A percentile compares a stretch with the other conserved stretches of the same genome.
Evolutionary conservation across 805 yeast genomes (phyloP).

Genomic region (Schwanniomyces vanrijiae): DNA sequence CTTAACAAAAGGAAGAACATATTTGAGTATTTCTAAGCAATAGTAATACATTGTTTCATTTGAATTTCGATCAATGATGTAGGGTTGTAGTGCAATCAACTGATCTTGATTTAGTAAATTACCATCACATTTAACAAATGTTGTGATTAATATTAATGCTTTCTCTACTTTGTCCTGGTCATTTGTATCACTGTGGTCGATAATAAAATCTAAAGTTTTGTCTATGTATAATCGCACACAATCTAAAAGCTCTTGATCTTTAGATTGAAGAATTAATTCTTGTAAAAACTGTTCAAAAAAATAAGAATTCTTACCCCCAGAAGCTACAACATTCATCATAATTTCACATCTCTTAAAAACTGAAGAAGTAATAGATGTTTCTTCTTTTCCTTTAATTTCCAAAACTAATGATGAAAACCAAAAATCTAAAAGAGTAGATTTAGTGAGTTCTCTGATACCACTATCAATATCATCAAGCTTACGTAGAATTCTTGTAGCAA

Average conservation of each 20-base stretch:
- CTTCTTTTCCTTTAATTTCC: conserved; percentile 2
- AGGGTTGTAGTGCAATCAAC: conserved; percentile 63
- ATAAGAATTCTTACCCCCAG: conserved; percentile 34
- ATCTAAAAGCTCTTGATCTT: conserved; percentile 12
- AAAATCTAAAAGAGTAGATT: conserved; percentile 22
- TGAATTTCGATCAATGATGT: conserved; percentile 45
- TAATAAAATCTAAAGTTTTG: conserved; percentile 31
- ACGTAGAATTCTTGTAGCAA: conserved; percentile 52
- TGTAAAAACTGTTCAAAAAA: conserved; percentile 50
- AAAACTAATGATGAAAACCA: conserved; percentile 17
- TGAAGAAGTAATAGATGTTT: background rate
- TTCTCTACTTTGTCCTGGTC: conserved; percentile 27
- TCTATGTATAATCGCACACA: conserved; percentile 32
- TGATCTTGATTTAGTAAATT: conserved; percentile 65
- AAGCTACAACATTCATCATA: conserved; percentile 38
- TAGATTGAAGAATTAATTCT: conserved; percentile 38
- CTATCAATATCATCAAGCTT: conserved; percentile 74
- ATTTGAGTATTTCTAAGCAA: conserved; percentile 54
- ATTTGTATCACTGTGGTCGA: conserved; percentile 31
- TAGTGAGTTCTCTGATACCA: conserved; percentile 40
- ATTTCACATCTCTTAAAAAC: conserved; percentile 20
- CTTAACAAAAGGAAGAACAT: conserved; percentile 43
- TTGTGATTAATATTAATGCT: conserved; percentile 51
- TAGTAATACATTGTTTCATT: conserved; percentile 44
- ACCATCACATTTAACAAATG: conserved; percentile 53